Conservation (phyloP, 1,139 yeast species). For the Magnusiomyces ingens region DNA sequence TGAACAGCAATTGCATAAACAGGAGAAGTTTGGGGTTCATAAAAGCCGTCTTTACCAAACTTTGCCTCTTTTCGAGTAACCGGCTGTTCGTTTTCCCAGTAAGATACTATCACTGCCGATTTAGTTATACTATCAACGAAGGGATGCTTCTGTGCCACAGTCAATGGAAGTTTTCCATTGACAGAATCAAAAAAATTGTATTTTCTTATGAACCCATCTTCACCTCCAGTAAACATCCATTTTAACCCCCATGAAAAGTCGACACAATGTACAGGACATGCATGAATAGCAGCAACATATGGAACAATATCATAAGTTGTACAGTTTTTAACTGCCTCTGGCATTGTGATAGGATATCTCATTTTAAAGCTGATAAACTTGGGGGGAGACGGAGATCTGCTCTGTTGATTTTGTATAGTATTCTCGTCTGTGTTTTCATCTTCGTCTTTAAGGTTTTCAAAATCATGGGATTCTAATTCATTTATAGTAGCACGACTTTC, state of each 20-base stretch:
- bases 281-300: constrained; percentile 38
- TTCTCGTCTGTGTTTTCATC: too few species aligned
- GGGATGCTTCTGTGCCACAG: constrained; percentile 87
- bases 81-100: constrained; percentile 97
- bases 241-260: constrained; percentile 77
- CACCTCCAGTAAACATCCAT: constrained; percentile 92
- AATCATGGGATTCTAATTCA: too few species aligned
- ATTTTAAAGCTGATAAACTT: constrained; percentile 17
- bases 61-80: constrained; percentile 42
- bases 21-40: constrained; percentile 52
- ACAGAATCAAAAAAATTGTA: constrained; percentile 81
- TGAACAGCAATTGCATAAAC: constrained; percentile 85
- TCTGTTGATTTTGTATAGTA: neutral
- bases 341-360: constrained; percentile 22
- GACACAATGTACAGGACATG: constrained; percentile 54
- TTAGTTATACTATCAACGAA: constrained; percentile 74
- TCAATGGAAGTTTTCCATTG: constrained; percentile 83
- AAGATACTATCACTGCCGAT: constrained; percentile 75
- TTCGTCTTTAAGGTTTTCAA: too few species aligned
- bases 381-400: constrained; percentile 1
- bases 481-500: too few species aligned
- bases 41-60: constrained; percentile 36
- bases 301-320: constrained; percentile 38
- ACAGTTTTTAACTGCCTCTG: constrained; percentile 16
- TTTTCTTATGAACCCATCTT: constrained; percentile 87